Evolutionary conservation across 805 yeast species (phyloP).

Genomic region (Hanseniaspora mollemarum): DNA sequence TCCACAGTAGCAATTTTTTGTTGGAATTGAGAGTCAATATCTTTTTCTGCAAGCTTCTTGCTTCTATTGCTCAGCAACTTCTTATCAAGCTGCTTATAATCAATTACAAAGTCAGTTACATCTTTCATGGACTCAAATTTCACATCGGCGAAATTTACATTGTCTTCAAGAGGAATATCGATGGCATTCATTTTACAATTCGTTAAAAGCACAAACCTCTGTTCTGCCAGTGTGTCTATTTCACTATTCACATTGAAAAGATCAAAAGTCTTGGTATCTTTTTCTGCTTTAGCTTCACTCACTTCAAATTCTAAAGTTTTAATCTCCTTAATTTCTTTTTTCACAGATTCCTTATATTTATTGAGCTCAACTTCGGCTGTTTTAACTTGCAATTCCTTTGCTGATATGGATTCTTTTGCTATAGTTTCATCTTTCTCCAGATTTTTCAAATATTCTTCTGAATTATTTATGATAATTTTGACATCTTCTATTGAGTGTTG

Average conservation of each 20-base stretch:
- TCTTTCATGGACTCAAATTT: background rate
- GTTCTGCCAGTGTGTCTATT: slow-evolving; percentile 42
- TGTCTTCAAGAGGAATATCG: slow-evolving; percentile 37
- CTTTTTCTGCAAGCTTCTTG: slow-evolving; percentile 15
- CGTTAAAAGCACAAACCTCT: slow-evolving; percentile 48
- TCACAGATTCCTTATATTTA: slow-evolving; percentile 28
- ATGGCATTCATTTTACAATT: slow-evolving; percentile 66
- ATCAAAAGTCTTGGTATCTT: slow-evolving; percentile 29
- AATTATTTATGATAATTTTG: slow-evolving; percentile 29
- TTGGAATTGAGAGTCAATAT: slow-evolving; percentile 30
- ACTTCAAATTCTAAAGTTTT: slow-evolving; percentile 41
- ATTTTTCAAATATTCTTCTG: slow-evolving; percentile 35
- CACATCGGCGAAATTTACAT: background rate
- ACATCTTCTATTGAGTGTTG: slow-evolving; percentile 28
- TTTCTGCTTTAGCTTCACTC: slow-evolving; percentile 28
- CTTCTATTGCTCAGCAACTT: slow-evolving; percentile 32
- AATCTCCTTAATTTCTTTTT: slow-evolving; percentile 28
- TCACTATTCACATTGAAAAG: slow-evolving; percentile 40
- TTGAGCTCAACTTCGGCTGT: slow-evolving; percentile 22
- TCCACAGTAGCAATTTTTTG: slow-evolving; percentile 31
- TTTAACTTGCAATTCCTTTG: background rate
- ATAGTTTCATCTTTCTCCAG: slow-evolving; percentile 21
- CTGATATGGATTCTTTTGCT: background rate
- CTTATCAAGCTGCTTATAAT: slow-evolving; percentile 39
- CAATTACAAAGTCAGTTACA: slow-evolving; percentile 31